Percentiles rank a stretch among this genome's conserved stretches.
Evolutionary conservation across 2,329 filamentous ascomycete species (phyloP).

Genomic region (Eurotiales sp.): DNA sequence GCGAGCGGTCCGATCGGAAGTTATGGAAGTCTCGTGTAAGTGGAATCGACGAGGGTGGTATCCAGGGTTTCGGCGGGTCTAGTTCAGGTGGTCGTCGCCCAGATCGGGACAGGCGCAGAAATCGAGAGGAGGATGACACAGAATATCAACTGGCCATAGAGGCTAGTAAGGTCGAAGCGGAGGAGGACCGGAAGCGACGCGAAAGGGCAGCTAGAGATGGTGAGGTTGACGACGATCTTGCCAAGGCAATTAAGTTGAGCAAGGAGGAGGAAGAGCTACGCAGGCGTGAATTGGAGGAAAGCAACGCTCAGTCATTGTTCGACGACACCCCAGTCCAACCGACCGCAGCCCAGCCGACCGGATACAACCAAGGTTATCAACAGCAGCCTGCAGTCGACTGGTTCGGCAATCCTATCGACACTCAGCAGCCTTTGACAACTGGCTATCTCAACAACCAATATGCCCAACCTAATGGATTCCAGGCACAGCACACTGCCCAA

Average conservation of each 20-base stretch:
- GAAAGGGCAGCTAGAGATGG: slow-evolving; percentile 51
- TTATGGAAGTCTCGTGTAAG: slow-evolving; percentile 96
- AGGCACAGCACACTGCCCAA: slow-evolving; percentile 63
- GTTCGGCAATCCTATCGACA: slow-evolving; percentile 90
- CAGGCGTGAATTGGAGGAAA: slow-evolving; percentile 79
- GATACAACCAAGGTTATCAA: slow-evolving; percentile 95
- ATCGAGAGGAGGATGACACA: slow-evolving; percentile 75
- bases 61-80: slow-evolving; percentile 41
- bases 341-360: slow-evolving; percentile 73
- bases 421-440: slow-evolving; percentile 65
- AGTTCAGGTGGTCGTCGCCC: slow-evolving; percentile 32
- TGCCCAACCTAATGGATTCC: slow-evolving; percentile 73
- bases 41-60: slow-evolving; percentile 74
- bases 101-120: slow-evolving; percentile 43
- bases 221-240: slow-evolving; percentile 86
- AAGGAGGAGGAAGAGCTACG: slow-evolving; percentile 85
- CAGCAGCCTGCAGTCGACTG: slow-evolving; percentile 96
- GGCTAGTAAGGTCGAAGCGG: slow-evolving; percentile 91
- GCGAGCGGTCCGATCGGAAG: slow-evolving; percentile 85
- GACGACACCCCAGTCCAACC: slow-evolving; percentile 66
- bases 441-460: slow-evolving; percentile 66
- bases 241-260: slow-evolving; percentile 92
- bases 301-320: slow-evolving; percentile 82
- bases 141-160: slow-evolving; percentile 90
- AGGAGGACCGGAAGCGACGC: slow-evolving; percentile 79